Base-by-base conservation (phyloP, 163 green algal genomes). In the Scenedesmus sp. region DNA sequence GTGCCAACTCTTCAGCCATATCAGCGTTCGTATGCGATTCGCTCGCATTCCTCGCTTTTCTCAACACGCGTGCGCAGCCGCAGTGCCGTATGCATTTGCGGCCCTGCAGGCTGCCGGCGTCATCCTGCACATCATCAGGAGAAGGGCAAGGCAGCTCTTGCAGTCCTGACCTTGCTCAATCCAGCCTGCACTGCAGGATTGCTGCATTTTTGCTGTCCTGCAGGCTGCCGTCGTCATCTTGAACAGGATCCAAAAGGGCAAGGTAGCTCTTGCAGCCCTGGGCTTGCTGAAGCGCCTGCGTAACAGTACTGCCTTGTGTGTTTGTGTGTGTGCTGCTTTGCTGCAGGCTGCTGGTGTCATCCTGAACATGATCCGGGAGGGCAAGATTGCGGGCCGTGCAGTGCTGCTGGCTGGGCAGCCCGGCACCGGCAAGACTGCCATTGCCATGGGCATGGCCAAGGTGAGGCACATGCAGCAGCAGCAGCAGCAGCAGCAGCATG, bases 401-500 rank as follows among this genome's bases (percentile, higher is more conserved):
- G 97, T 99, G 87, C 95, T 99, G 82, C 91, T 99, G 59, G 98
- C 98, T 3, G 98, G 98, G 1, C 97, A 99, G 95, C 98, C 98
- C 0, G 98, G 98, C 82, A 99, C 98, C 10, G 85, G 90, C 55
- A 99, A 99, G 95, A 99, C 98, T 2, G 98, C 98, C 20, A 99
- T 99, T 82, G 98, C 98, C 20, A 99, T 99, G 98, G 98, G 98
- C 59, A 99, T 99, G 97, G 98, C 98, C 10, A 99, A 99, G 91
- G 70, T 79, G 23, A 20, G 16, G 16, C 70, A 23, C 2, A 23
- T 15, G 70, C 70, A 79, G 70, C 70, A 79, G 55, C 57, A 46
- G 52, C 54, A 79, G 5, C 70, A 79, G 66, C 66, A 52, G 59
- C 59, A 64, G 59, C 59, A 10, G 59, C 59, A 64, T 46, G 59